Conservation (phyloP, 768 basidiomycete genomes). For the Kwoniella mangroviensis region DNA sequence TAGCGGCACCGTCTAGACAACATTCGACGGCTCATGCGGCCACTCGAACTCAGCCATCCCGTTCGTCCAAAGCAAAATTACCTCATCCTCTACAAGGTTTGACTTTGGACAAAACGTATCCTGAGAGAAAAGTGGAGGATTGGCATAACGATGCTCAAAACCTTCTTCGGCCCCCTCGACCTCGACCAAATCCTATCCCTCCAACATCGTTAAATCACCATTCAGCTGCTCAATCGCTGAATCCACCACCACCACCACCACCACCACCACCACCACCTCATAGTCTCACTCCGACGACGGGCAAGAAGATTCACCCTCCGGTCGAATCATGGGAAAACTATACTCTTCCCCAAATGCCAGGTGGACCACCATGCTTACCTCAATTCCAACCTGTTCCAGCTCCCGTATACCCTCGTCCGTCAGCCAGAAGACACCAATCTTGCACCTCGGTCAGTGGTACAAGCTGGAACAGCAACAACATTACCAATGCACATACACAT, state of each 20-base stretch:
- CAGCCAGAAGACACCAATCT: constrained; percentile 3
- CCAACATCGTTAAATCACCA: constrained; percentile 1
- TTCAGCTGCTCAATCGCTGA: constrained; percentile 14
- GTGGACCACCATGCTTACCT: constrained; percentile 6
- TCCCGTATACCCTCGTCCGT: not conserved
- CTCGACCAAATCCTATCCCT: not conserved
- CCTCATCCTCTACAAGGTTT: constrained; percentile 18
- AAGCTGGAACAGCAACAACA: not conserved
- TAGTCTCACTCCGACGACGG: not conserved
- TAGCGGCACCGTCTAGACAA: not conserved
- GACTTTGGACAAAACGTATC: constrained; percentile 13
- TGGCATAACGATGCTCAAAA: constrained; percentile 22
- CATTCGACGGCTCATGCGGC: not conserved
- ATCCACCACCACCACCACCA: not conserved
- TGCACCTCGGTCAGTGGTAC: not conserved
- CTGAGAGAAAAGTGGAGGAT: constrained; percentile 11
- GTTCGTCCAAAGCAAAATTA: not conserved
- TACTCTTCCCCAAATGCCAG: constrained; percentile 15
- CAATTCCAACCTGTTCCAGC: not conserved
- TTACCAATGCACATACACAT: too few species aligned
- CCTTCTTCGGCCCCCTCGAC: constrained; percentile 7
- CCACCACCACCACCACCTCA: not conserved
- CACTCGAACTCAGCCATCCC: constrained; percentile 4
- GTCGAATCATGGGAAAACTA: constrained; percentile 8
- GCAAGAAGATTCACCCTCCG: constrained; percentile 15